Base-by-base conservation (phyloP, 257 asterid genomes). In the Scutellaria minor region DNA sequence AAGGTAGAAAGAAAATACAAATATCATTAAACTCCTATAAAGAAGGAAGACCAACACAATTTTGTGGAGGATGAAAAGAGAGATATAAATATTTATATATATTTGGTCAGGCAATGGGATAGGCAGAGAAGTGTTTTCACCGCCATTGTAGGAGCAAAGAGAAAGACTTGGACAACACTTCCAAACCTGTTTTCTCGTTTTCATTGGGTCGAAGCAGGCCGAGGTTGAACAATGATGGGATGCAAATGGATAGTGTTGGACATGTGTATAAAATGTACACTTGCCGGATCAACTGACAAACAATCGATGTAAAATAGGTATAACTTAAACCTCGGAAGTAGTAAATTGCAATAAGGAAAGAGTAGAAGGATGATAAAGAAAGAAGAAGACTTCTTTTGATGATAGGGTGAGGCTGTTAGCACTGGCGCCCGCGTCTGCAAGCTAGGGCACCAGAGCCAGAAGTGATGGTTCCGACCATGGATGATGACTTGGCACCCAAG, bases 191-290 rank as follows among this genome's bases (percentile, higher is more conserved):
- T 86, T 69, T 62, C 18, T 0, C 59, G 61, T 78, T 74, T 64
- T 66, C 75, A 74, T 80, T 68, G 73, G 15, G 45, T 81, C 44
- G 79, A 79, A 83, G 76, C 88, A 82, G 88, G 89, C 85, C 88
- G 89, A 88, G 96, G 92, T 88, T 88, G 94, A 82, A 66, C 86
- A 75, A 78, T 66, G 66, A 53, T 72, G 75, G 71, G 75, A 41
- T 42, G 71, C 15, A 22, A 60, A 68, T 37, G 61, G 73, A 67
- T 64, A 73, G 71, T 68, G 83, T 53, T 45, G 72, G 89, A 75
- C 86, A 81, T 69, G 90, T 81, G 88, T 80, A 88, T 79, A 85
- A 90, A 86, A 88, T 85, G 90, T 87, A 87, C 92, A 88, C 89
- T 85, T 85, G 88, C 84, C 90, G 37, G 80, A 74, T 42, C 80